phyloP scores from a whole-genome alignment of 164 flowering plant genomes.

The Aristolochia californica region DNA sequence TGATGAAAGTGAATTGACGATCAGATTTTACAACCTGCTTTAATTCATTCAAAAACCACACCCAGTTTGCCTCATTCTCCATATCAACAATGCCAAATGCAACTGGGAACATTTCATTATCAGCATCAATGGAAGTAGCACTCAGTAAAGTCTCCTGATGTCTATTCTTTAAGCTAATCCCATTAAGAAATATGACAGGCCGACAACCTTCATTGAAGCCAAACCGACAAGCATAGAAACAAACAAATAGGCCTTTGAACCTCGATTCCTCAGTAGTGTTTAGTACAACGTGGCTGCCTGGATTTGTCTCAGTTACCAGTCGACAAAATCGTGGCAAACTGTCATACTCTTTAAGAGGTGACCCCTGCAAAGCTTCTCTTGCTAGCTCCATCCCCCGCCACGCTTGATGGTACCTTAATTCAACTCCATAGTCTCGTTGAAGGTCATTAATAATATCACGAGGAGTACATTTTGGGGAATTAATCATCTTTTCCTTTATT shows the following conservation, averaged over 20 bases:
- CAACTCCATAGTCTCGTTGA: constrained; percentile 36
- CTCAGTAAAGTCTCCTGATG: constrained; percentile 45
- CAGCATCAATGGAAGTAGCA: constrained; percentile 57
- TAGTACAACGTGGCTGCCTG: constrained; percentile 37
- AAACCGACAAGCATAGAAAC: constrained; percentile 29
- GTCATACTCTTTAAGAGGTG: constrained; percentile 36
- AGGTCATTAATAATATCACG: constrained; percentile 39
- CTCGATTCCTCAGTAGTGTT: constrained; percentile 29
- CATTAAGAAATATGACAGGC: constrained; percentile 45
- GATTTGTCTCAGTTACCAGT: constrained; percentile 42
- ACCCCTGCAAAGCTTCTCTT: constrained; percentile 38
- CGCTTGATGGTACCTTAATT: constrained; percentile 34
- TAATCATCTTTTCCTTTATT: constrained; percentile 37
- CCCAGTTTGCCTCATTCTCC: constrained; percentile 50
- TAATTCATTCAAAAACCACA: constrained; percentile 51
- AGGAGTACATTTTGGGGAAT: constrained; percentile 34
- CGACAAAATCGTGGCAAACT: constrained; percentile 40
- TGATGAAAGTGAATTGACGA: constrained; percentile 40
- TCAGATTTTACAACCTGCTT: constrained; percentile 27
- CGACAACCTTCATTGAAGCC: constrained; percentile 50
- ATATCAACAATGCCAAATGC: constrained; percentile 51
- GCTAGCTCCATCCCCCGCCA: constrained; percentile 45
- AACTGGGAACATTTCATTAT: constrained; percentile 50
- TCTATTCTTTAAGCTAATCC: constrained; percentile 39
- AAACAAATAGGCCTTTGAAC: constrained; percentile 36